Evolutionary conservation across 257 asterid species (phyloP).

Genomic region (Capsicum chinense): DNA sequence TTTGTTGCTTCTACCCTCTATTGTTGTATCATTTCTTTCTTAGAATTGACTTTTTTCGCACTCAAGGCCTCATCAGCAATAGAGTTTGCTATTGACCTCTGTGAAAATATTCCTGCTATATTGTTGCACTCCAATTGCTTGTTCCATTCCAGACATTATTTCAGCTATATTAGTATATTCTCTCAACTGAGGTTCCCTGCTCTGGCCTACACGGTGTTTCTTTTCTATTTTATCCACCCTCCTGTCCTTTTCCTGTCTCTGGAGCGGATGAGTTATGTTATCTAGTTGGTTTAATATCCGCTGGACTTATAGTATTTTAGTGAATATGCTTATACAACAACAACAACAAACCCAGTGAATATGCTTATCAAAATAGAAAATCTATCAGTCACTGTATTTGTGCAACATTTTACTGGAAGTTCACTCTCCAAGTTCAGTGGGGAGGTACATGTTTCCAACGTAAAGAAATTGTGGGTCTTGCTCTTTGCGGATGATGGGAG

Average conservation of each 20-base stretch:
- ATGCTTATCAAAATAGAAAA: background rate
- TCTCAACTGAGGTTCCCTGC: background rate
- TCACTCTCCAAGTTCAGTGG: background rate
- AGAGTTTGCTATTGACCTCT: background rate
- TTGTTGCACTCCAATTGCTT: background rate
- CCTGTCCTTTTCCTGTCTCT: background rate
- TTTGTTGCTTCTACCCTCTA: background rate
- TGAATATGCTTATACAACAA: background rate
- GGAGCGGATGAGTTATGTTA: background rate
- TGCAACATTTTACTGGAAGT: background rate
- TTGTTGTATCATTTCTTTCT: background rate
- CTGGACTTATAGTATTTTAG: background rate
- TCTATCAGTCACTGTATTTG: background rate
- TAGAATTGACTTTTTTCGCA: background rate
- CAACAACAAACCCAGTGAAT: background rate
- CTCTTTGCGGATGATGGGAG: background rate
- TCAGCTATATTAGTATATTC: background rate
- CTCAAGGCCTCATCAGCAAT: conserved; percentile 5
- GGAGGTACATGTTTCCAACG: conserved; percentile 10
- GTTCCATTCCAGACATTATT: conserved; percentile 13
- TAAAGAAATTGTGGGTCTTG: background rate
- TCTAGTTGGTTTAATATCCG: background rate
- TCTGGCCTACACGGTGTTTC: background rate
- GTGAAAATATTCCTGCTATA: conserved; percentile 8
- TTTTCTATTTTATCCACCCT: background rate